A percentile compares a stretch with the other conserved stretches of the same genome.
phyloP scores from a whole-genome alignment of 768 basidiomycete genomes.

The Trametes elegans region DNA sequence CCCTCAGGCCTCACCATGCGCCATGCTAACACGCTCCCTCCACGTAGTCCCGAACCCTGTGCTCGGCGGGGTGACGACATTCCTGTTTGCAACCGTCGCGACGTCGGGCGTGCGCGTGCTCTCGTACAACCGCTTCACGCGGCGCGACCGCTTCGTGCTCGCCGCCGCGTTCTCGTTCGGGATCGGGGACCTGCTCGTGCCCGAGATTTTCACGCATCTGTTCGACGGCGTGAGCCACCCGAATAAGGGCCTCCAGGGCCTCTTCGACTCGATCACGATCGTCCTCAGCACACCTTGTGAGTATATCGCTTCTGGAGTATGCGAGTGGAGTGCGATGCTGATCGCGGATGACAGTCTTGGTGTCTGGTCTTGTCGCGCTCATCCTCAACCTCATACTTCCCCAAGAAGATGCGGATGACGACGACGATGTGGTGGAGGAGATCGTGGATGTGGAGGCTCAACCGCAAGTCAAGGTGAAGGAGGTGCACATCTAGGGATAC shows the following conservation, averaged over 20 bases:
- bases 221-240: conserved; percentile 60
- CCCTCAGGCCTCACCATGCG: neutral
- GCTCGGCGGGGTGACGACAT: conserved; percentile 83
- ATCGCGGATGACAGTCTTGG: conserved; percentile 35
- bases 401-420: conserved; percentile 28
- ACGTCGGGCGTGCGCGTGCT: conserved; percentile 73
- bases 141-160: conserved; percentile 67
- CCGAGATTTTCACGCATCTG: conserved; percentile 61
- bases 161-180: conserved; percentile 70
- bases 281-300: conserved; percentile 79
- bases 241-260: conserved; percentile 56
- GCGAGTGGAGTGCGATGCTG: neutral
- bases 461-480: conserved; percentile 10
- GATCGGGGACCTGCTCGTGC: conserved; percentile 67
- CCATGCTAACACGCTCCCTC: neutral
- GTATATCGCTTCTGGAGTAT: conserved; percentile 24
- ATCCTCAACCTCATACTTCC: conserved; percentile 49
- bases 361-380: conserved; percentile 41
- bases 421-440: conserved; percentile 21
- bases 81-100: conserved; percentile 76
- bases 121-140: conserved; percentile 53
- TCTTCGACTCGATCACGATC: conserved; percentile 79
- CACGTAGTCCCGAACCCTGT: conserved; percentile 69
- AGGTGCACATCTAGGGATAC: no score
- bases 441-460: conserved; percentile 17